Evolutionary conservation across 129 eudicot species (phyloP), one percentile per base, ranked within the genome.

Genomic region (Mikania micrantha): DNA sequence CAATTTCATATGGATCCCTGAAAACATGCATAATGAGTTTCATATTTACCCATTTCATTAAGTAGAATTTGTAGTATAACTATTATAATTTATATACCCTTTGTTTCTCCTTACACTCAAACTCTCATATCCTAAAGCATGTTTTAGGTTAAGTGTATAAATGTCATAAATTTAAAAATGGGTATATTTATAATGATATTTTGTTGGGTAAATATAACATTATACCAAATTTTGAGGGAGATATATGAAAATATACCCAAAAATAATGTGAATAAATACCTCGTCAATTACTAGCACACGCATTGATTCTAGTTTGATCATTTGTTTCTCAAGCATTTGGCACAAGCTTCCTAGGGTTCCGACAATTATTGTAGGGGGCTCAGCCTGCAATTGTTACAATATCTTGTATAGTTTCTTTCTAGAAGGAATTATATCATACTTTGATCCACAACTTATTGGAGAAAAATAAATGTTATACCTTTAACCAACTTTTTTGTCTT

Each of bases 401-500:
- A 22, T 54, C 9, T 48, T 2, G 22, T 38, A 39, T 56, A 54
- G 24, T 41, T 41, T 20, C 40, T 69, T 69, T 2, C 5, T 25
- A 44, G 27, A 70, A 27, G 42, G 44, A 58, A 12, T 38, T 70
- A 19, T 24, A 29, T 59, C 20, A 58, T 57, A 56, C 56, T 25
- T 58, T 13, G 29, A 41, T 41, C 35, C 34, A 32, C 27, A 59
- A 60, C 24, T 57, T 29, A 58, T 42, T 42, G 47, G n/a, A 60
- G 16, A 12, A 60, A 60, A 20, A 35, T 31, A 28, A 28, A 28
- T 3, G 35, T 2, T 38, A 34, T 65, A 93, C 98, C 98, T 88
- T 88, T 67, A 93, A 76, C 98, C 98, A 93, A 67, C 83, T 86
- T 75, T 81, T 93, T 29, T 93, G 98, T 54, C 98, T 86, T 77